phyloP scores from a whole-genome alignment of 345 rosid species.

The Atalantia buxifolia region DNA sequence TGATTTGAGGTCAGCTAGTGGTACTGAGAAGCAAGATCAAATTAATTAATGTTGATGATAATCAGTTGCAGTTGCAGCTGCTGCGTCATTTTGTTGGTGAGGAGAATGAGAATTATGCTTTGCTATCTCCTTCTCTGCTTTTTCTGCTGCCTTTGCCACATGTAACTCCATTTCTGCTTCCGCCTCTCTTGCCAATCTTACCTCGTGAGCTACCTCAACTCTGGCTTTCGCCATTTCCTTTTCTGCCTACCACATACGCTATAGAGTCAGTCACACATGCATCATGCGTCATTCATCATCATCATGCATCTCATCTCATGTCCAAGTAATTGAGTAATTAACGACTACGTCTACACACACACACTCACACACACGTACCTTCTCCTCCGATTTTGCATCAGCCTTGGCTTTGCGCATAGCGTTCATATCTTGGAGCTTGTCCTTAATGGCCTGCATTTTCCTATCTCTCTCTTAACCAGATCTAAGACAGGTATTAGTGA shows the following conservation, averaged over 20 bases:
- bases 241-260: conserved; percentile 29
- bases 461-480: background rate
- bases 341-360: background rate
- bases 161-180: conserved; percentile 54
- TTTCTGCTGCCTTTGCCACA: conserved; percentile 36
- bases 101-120: conserved; percentile 12
- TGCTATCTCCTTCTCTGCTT: conserved; percentile 19
- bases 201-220: conserved; percentile 48
- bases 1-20: too few relatives aligned
- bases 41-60: too few relatives aligned
- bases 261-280: too few relatives aligned
- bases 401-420: conserved; percentile 8
- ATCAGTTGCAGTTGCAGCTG: too few relatives aligned
- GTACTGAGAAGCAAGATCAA: too few relatives aligned
- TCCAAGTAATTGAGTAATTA: background rate
- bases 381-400: conserved; percentile 1
- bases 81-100: background rate
- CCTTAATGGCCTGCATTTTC: conserved; percentile 51
- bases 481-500: too few relatives aligned
- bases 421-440: conserved; percentile 42
- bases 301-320: too few relatives aligned
- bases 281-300: background rate
- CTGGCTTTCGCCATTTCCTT: conserved; percentile 43
- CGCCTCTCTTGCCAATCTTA: conserved; percentile 50
- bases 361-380: background rate